Conservation (phyloP, 495 filamentous ascomycete species). For the Podospora pseudoanserina region DNA sequence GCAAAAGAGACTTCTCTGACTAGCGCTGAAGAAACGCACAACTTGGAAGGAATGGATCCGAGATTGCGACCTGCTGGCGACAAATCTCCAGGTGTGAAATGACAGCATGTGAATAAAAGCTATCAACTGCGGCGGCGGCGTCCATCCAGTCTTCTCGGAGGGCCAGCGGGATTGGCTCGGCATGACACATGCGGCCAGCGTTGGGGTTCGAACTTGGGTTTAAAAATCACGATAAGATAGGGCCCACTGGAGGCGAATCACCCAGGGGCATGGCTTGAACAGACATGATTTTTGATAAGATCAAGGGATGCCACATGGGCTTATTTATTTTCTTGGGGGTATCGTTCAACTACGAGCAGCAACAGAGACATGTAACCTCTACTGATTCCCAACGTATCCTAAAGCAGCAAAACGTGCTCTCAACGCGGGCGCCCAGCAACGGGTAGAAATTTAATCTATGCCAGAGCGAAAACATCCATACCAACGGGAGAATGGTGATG, state of each 20-base stretch:
- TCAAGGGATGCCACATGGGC: neutral
- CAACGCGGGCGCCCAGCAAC: conserved; percentile 37
- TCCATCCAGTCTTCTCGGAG: neutral
- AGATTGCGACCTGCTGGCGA: neutral
- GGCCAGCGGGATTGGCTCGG: conserved; percentile 4
- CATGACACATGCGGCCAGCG: conserved; percentile 5
- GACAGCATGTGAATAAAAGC: neutral
- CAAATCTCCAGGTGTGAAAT: neutral
- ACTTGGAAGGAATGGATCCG: neutral
- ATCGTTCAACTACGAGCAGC: neutral
- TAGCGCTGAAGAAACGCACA: neutral
- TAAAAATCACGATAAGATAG: conserved; percentile 14
- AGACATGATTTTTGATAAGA: neutral
- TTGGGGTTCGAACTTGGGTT: conserved; percentile 3
- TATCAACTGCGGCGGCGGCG: too few species aligned
- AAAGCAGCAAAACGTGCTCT: conserved; percentile 33
- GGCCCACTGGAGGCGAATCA: neutral
- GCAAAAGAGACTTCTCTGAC: neutral
- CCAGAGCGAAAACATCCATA: conserved; percentile 38
- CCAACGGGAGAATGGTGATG: conserved; percentile 29
- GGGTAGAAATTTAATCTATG: conserved; percentile 34
- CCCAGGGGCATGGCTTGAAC: neutral
- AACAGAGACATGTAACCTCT: conserved; percentile 33
- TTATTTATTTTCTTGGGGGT: neutral
- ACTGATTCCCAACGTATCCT: conserved; percentile 37